Evolutionary conservation across 257 asterid species (phyloP).

Genomic region (Nicotiana tabacum): DNA sequence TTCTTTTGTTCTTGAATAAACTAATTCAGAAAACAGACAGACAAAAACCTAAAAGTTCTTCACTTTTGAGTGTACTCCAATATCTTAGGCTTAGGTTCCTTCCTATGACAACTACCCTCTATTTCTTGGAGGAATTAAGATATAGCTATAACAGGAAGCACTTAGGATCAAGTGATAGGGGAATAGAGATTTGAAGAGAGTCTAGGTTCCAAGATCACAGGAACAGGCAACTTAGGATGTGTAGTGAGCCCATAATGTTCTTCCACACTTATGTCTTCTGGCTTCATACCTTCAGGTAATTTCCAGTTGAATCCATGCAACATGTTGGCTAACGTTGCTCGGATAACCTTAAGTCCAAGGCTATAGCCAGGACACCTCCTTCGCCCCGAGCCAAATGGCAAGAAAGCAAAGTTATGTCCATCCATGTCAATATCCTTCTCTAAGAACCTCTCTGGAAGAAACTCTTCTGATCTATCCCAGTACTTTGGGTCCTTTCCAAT

Average conservation of each 20-base stretch:
- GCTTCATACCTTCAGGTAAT: conserved; percentile 20
- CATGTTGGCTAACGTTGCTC: conserved; percentile 28
- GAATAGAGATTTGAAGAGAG: conserved; percentile 26
- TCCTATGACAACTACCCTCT: background rate
- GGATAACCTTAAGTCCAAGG: conserved; percentile 17
- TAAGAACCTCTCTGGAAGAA: conserved; percentile 26
- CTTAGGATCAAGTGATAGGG: background rate
- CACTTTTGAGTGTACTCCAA: background rate
- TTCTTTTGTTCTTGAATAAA: background rate
- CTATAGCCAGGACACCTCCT: conserved; percentile 28
- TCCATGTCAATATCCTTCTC: conserved; percentile 16
- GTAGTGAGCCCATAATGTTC: conserved; percentile 27
- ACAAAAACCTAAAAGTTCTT: background rate
- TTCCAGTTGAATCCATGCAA: conserved; percentile 32
- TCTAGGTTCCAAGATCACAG: conserved; percentile 24
- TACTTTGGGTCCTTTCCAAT: conserved; percentile 16
- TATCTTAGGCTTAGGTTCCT: background rate
- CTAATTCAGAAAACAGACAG: background rate
- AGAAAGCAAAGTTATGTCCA: conserved; percentile 10
- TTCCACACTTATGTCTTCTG: conserved; percentile 27
- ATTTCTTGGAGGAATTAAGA: background rate
- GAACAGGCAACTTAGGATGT: conserved; percentile 19
- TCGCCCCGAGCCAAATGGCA: conserved; percentile 31
- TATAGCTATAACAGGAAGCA: background rate
- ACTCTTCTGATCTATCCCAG: conserved; percentile 18